A percentile compares a stretch with the other conserved stretches of the same genome.
Evolutionary conservation across 306 rosid species (phyloP).

Genomic region (Spatholobus suberectus): DNA sequence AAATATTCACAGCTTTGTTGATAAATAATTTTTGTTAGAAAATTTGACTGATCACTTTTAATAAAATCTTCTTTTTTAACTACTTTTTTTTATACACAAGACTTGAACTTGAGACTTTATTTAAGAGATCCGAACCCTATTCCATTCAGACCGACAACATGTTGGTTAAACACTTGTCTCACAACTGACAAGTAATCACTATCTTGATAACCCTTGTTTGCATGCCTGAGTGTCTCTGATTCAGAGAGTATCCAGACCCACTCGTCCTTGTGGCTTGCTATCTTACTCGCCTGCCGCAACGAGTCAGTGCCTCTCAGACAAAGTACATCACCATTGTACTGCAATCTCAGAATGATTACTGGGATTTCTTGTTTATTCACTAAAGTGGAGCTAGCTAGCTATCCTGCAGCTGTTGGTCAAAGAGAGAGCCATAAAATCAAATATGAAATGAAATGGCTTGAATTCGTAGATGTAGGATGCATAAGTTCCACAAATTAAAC

Average conservation of each 20-base stretch:
- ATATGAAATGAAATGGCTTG: neutral
- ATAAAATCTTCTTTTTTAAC: too few species aligned
- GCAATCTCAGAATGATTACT: slow-evolving; percentile 26
- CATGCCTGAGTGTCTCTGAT: slow-evolving; percentile 33
- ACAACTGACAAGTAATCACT: slow-evolving; percentile 34
- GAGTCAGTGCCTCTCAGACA: slow-evolving; percentile 38
- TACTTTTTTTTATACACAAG: too few species aligned
- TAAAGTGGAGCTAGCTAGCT: slow-evolving; percentile 34
- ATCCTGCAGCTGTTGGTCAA: slow-evolving; percentile 34
- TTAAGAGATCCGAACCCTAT: too few species aligned
- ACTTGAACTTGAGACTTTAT: too few species aligned
- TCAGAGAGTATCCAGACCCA: slow-evolving; percentile 41
- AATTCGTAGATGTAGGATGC: neutral
- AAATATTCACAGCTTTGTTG: too few species aligned
- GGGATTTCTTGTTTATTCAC: slow-evolving; percentile 37
- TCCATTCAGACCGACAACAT: too few species aligned
- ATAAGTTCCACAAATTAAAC: neutral
- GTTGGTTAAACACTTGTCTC: neutral
- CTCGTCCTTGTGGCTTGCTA: slow-evolving; percentile 29
- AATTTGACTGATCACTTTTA: too few species aligned
- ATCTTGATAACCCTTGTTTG: slow-evolving; percentile 40
- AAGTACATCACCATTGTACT: slow-evolving; percentile 40
- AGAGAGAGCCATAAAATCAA: neutral
- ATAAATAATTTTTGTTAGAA: too few species aligned
- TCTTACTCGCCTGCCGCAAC: slow-evolving; percentile 32